Evolutionary conservation across 2,329 filamentous ascomycete species (phyloP).

Genomic region (Raffaelea ambrosiae): DNA sequence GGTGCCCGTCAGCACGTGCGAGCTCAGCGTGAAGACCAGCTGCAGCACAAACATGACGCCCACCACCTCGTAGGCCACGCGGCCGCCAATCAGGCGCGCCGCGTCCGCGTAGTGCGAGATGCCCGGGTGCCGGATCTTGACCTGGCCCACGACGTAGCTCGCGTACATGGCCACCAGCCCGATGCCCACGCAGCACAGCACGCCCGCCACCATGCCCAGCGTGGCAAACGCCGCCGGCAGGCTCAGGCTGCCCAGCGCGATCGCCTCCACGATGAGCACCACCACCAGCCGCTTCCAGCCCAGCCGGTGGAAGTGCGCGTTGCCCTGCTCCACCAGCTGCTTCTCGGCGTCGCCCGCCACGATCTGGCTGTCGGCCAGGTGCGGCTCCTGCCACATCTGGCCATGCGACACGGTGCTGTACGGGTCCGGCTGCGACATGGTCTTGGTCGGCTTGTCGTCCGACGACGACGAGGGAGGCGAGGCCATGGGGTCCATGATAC

Average conservation of each 20-base stretch:
- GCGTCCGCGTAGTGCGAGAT: slow-evolving; percentile 62
- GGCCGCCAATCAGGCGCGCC: slow-evolving; percentile 52
- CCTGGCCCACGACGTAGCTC: slow-evolving; percentile 30
- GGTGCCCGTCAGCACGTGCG: slow-evolving; percentile 62
- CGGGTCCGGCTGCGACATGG: too few relatives aligned
- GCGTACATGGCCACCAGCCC: slow-evolving; percentile 32
- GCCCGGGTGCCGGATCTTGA: slow-evolving; percentile 43
- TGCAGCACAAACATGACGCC: slow-evolving; percentile 54
- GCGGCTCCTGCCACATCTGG: not conserved
- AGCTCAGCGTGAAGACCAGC: slow-evolving; percentile 60
- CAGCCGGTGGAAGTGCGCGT: slow-evolving; percentile 41
- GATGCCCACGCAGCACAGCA: slow-evolving; percentile 12
- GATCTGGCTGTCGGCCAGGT: not conserved
- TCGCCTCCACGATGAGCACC: slow-evolving; percentile 48
- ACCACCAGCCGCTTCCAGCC: slow-evolving; percentile 50
- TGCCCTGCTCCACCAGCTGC: slow-evolving; percentile 21
- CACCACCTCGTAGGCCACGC: slow-evolving; percentile 52
- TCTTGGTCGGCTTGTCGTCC: too few relatives aligned
- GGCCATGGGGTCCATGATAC: too few relatives aligned
- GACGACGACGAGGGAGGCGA: too few relatives aligned
- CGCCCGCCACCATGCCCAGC: slow-evolving; percentile 40
- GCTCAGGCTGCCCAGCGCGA: slow-evolving; percentile 41
- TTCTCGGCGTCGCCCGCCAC: slow-evolving; percentile 4
- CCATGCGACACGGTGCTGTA: not conserved
- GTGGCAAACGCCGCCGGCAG: slow-evolving; percentile 43